Evolutionary conservation across 805 yeast species (phyloP).

Genomic region (Saturnispora saitoi): DNA sequence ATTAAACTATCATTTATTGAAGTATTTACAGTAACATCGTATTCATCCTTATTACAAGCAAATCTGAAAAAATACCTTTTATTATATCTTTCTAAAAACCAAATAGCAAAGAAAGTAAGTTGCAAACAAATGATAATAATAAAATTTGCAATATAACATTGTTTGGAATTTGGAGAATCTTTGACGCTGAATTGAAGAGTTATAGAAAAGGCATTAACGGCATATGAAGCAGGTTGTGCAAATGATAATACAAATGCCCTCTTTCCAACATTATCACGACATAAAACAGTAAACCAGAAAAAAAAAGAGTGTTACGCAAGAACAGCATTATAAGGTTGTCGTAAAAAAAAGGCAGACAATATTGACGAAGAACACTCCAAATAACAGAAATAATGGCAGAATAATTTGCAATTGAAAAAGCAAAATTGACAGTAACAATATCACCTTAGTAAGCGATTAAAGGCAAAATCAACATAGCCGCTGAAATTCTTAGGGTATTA

Average conservation of each 20-base stretch:
- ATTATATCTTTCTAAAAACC: slow-evolving; percentile 16
- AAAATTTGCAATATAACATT: slow-evolving; percentile 15
- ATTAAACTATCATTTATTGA: neutral
- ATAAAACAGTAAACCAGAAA: slow-evolving; percentile 18
- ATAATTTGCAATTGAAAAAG: slow-evolving; percentile 9
- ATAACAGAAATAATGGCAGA: slow-evolving; percentile 11
- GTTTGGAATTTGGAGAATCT: slow-evolving; percentile 13
- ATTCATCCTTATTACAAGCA: slow-evolving; percentile 15
- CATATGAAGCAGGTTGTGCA: slow-evolving; percentile 15
- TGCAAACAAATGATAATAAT: slow-evolving; percentile 10
- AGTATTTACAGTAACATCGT: neutral
- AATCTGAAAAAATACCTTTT: slow-evolving; percentile 9
- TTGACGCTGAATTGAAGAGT: slow-evolving; percentile 17
- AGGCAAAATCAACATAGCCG: slow-evolving; percentile 26
- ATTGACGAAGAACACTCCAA: slow-evolving; percentile 12
- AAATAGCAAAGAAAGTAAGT: slow-evolving; percentile 11
- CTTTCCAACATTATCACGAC: slow-evolving; percentile 18
- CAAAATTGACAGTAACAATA: slow-evolving; percentile 8
- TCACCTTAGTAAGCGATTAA: slow-evolving; percentile 33
- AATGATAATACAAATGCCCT: slow-evolving; percentile 16
- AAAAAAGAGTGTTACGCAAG: slow-evolving; percentile 15
- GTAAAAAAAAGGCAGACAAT: slow-evolving; percentile 39
- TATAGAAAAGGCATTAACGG: slow-evolving; percentile 16
- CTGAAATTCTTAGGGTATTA: slow-evolving; percentile 14
- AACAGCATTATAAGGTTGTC: slow-evolving; percentile 12